Evolutionary conservation across 768 basidiomycete species (phyloP).

Genomic region (Antrodiella citrinella): DNA sequence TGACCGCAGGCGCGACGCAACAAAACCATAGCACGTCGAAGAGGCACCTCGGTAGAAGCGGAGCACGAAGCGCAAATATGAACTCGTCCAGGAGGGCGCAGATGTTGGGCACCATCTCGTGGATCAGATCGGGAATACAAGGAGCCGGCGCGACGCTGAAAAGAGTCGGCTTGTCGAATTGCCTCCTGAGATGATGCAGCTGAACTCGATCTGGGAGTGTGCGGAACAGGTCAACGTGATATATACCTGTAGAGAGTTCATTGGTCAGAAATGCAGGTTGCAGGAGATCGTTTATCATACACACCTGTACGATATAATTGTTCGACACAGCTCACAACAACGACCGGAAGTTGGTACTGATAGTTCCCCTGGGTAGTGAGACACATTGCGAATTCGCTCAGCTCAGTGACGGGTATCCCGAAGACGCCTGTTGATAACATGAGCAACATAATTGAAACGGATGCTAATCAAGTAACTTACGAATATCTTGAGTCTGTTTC

Average conservation of each 20-base stretch:
- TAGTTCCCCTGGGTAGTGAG: constrained; percentile 20
- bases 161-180: constrained; percentile 27
- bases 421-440: not conserved
- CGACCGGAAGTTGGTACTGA: constrained; percentile 30
- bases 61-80: constrained; percentile 37
- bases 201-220: constrained; percentile 32
- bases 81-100: constrained; percentile 40
- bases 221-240: constrained; percentile 35
- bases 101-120: constrained; percentile 34
- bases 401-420: not conserved
- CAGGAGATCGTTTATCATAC: too few species aligned
- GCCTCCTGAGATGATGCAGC: constrained; percentile 29
- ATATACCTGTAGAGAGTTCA: constrained; percentile 39
- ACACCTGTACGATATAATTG: constrained; percentile 38
- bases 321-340: constrained; percentile 35
- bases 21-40: constrained; percentile 35
- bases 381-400: not conserved
- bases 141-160: constrained; percentile 17
- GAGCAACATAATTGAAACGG: not conserved
- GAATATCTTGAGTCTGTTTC: not conserved
- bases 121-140: constrained; percentile 18
- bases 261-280: too few species aligned
- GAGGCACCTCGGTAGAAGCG: constrained; percentile 35
- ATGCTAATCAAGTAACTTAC: not conserved
- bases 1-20: constrained; percentile 36